These are phyloP conservation scores for Reutealis trisperma DNA, from an alignment of 345 rosid species.

Conservation along the genomic window DNA sequence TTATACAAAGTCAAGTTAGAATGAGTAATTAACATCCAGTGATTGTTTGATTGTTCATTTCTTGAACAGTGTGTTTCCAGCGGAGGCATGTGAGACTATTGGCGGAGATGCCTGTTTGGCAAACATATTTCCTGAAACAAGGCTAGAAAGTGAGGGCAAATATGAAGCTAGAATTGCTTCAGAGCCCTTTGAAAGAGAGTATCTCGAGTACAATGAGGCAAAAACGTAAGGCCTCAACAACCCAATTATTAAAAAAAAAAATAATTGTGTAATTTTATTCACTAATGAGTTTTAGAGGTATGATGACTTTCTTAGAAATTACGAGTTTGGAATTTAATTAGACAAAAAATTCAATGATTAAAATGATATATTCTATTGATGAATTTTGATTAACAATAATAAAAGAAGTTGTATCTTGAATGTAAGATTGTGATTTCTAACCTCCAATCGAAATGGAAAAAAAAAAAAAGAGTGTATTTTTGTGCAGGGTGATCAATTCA, in stretches of 20 bases:
- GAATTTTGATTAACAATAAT: no score
- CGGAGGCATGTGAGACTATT: slow-evolving; percentile 74
- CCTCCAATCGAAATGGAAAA: no score
- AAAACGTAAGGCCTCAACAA: slow-evolving; percentile 33
- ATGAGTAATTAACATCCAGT: background rate
- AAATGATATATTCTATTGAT: no score
- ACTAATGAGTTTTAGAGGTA: no score
- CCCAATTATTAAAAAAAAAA: background rate
- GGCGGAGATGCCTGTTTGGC: slow-evolving; percentile 75
- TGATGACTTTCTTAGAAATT: no score
- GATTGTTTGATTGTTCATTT: background rate
- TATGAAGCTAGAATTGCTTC: slow-evolving; percentile 11
- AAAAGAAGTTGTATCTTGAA: no score
- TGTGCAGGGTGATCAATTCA: no score
- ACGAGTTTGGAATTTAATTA: no score
- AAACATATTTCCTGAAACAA: slow-evolving; percentile 63
- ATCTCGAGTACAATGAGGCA: slow-evolving; percentile 32
- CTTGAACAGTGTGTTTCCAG: slow-evolving; percentile 66
- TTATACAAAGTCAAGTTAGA: background rate
- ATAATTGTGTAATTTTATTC: no score
- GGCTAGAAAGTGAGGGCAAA: slow-evolving; percentile 26
- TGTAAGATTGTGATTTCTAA: no score
- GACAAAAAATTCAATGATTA: no score
- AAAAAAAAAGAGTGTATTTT: no score
- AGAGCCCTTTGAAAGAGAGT: slow-evolving; percentile 29